Evolutionary conservation across 176 grass and related monocot genomes (phyloP), one percentile per base, ranked within the genome.

Genomic region (Tillandsia fasciculata): DNA sequence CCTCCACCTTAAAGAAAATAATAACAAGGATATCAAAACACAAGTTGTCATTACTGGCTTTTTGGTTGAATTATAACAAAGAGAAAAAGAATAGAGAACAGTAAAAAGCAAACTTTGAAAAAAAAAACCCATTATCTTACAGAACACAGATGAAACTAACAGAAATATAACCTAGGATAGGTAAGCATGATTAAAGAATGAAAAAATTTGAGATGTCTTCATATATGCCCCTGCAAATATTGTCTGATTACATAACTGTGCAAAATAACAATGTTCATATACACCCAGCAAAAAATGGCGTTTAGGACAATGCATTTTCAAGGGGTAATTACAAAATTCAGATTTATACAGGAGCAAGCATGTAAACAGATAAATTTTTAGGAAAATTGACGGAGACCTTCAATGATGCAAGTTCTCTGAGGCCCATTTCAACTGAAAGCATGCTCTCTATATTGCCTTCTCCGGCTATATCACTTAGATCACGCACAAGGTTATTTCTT

Each of bases 361-460:
- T 66, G 64, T 17, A 66, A 66, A 27, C 2, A 27, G 42, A 47
- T 15, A 47, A 11, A 42, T 47, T 42, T 24, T 42, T 8, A 67
- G 64, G 51, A 53, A 1, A 26, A 50, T 42, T 4, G 33, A 50
- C n/a, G 14, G 78, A 26, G 68, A 88, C 95, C 95, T 93, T 99
- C 53, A 99, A 87, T 48, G 89, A 90, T 76, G 84, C 81, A 74
- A 99, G 81, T 74, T 99, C 95, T 87, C 84, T 87, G 67, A 99
- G 90, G 26, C 95, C 95, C 84, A 94, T 99, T 87, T 99, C 95
- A 81, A 93, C 87, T 76, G 87, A 88, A 88, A 99, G 95, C 82
- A 94, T 93, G 77, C 84, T 99, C 72, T 99, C 95, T 75, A 99
- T 90, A 72, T 99, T 93, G 65, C 95, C 90, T 82, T 99, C 95